Conservation (phyloP, 495 filamentous ascomycete species). For the Penicillium roqueforti region DNA sequence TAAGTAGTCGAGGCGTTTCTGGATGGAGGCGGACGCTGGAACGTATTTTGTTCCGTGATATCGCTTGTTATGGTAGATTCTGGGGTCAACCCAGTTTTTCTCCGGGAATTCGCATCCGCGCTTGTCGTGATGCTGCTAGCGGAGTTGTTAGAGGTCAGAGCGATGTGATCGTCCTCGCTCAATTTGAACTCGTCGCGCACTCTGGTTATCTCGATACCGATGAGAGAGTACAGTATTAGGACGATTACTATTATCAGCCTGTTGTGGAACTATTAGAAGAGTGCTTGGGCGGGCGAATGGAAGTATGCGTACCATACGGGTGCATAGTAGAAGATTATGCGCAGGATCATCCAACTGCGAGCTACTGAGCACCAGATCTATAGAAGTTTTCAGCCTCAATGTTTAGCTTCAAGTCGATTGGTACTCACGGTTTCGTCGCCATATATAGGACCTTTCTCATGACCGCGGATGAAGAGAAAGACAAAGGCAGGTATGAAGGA, state of each 20-base stretch:
- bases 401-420: neutral
- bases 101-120: conserved; percentile 6
- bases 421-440: conserved; percentile 38
- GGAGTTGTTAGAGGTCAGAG: conserved; percentile 15
- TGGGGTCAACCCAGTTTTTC: neutral
- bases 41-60: conserved; percentile 2
- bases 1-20: neutral
- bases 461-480: conserved; percentile 38
- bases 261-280: neutral
- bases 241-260: conserved; percentile 38
- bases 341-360: conserved; percentile 41
- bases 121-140: conserved; percentile 15
- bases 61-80: conserved; percentile 12
- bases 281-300: neutral
- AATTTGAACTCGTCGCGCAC: conserved; percentile 35
- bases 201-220: conserved; percentile 40
- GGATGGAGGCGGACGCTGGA: neutral
- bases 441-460: conserved; percentile 40
- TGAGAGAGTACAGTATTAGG: conserved; percentile 37
- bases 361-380: conserved; percentile 48
- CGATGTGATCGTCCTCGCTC: conserved; percentile 31
- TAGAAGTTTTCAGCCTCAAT: neutral
- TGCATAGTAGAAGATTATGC: conserved; percentile 42
- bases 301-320: conserved; percentile 37
- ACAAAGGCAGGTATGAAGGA: conserved; percentile 41